Conservation (phyloP, 2,329 filamentous ascomycete species). For the Fusarium guadeloupense region DNA sequence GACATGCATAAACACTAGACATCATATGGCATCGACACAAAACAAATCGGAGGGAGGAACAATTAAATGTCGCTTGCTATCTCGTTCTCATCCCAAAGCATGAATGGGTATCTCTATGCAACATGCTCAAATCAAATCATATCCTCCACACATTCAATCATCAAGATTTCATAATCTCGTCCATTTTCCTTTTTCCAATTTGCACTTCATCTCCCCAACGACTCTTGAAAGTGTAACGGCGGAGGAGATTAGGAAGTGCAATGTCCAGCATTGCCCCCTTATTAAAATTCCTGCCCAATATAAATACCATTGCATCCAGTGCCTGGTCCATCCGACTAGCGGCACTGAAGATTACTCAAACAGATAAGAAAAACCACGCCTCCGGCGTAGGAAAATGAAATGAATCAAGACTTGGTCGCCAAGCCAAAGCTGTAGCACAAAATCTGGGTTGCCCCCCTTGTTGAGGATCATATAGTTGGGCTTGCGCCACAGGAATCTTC, state of each 20-base stretch:
- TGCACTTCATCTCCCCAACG: conserved; percentile 31
- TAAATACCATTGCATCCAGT: conserved; percentile 44
- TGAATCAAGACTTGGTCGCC: conserved; percentile 1
- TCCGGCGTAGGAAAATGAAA: conserved; percentile 2
- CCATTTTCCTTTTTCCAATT: conserved; percentile 6
- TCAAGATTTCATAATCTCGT: conserved; percentile 41
- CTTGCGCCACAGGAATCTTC: conserved; percentile 43
- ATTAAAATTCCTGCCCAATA: conserved; percentile 31
- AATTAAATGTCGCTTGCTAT: conserved; percentile 46
- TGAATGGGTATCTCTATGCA: conserved; percentile 48
- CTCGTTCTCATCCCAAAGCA: conserved; percentile 41
- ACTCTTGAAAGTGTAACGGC: conserved; percentile 4
- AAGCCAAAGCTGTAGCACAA: conserved; percentile 7
- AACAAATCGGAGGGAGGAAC: conserved; percentile 13
- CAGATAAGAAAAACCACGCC: conserved; percentile 9
- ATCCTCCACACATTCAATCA: conserved; percentile 38
- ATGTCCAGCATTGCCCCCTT: conserved; percentile 40
- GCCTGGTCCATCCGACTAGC: conserved; percentile 43
- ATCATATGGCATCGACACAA: not conserved
- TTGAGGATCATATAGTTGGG: conserved; percentile 21
- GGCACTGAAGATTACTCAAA: conserved; percentile 38
- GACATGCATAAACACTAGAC: not conserved
- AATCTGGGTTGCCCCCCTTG: conserved; percentile 21
- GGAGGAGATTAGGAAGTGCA: conserved; percentile 33
- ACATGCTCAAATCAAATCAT: conserved; percentile 42